phyloP scores from a whole-genome alignment of 2,329 filamentous ascomycete species.

The Colletotrichum lini region DNA sequence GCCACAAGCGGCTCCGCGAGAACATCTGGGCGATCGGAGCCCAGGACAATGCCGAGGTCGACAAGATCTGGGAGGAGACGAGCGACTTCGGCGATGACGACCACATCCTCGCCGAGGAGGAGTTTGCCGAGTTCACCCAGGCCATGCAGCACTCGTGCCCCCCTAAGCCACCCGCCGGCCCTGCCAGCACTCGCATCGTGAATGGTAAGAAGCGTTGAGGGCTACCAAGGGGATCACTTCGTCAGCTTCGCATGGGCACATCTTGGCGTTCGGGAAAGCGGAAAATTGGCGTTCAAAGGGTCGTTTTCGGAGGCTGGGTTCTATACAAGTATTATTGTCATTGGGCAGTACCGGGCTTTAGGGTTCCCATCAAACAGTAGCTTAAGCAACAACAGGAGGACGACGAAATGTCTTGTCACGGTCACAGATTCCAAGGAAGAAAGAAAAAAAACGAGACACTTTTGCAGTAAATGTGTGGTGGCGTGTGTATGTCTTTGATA shows the following conservation, averaged over 20 bases:
- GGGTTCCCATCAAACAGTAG: slow-evolving; percentile 4
- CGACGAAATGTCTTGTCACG: neutral
- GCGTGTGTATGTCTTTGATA: slow-evolving; percentile 42
- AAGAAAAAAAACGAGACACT: neutral
- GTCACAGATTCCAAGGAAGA: neutral
- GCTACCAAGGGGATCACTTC: neutral
- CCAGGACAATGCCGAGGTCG: slow-evolving; percentile 77
- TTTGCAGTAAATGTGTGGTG: slow-evolving; percentile 25
- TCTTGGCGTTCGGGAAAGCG: slow-evolving; percentile 28
- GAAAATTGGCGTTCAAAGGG: slow-evolving; percentile 20
- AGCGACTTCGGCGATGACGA: slow-evolving; percentile 93
- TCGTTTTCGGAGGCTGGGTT: slow-evolving; percentile 10
- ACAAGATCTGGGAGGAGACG: slow-evolving; percentile 87
- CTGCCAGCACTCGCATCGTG: slow-evolving; percentile 33
- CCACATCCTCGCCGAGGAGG: slow-evolving; percentile 81
- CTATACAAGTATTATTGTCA: slow-evolving; percentile 5
- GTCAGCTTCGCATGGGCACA: neutral
- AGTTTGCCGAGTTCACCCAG: slow-evolving; percentile 66
- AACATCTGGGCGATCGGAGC: slow-evolving; percentile 91
- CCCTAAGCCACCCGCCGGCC: slow-evolving; percentile 34
- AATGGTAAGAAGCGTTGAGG: slow-evolving; percentile 37
- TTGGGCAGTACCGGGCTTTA: neutral
- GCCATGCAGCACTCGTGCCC: slow-evolving; percentile 40
- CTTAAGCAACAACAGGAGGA: neutral
- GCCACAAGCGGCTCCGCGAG: slow-evolving; percentile 92